These are phyloP conservation scores for Aspergillus cejpii DNA, from an alignment of 2,329 filamentous ascomycete species.

Conservation along the genomic window DNA sequence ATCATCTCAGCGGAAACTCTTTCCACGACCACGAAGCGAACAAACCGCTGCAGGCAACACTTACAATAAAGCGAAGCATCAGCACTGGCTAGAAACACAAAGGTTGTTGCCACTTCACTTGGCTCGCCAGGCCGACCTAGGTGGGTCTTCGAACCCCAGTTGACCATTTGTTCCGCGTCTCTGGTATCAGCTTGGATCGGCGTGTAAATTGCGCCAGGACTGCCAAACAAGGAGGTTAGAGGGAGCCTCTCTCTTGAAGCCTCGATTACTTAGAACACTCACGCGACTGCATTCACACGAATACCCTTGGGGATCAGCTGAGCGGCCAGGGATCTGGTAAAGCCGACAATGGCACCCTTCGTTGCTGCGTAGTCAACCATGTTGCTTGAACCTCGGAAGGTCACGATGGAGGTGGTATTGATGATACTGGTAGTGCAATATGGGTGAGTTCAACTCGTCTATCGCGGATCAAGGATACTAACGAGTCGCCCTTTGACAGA, in stretches of 20 bases:
- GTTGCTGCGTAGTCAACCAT: slow-evolving; percentile 54
- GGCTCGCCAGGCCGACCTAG: slow-evolving; percentile 34
- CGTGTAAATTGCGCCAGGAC: slow-evolving; percentile 27
- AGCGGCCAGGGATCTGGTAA: slow-evolving; percentile 49
- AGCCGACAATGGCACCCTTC: slow-evolving; percentile 54
- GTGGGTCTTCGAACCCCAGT: slow-evolving; percentile 23
- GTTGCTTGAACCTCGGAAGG: slow-evolving; percentile 47
- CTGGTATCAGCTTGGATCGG: slow-evolving; percentile 31
- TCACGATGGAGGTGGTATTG: slow-evolving; percentile 51
- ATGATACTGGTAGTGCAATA: slow-evolving; percentile 42
- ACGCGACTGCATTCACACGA: slow-evolving; percentile 45
- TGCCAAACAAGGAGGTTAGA: slow-evolving; percentile 6
- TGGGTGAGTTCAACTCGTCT: not conserved
- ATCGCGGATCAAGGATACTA: slow-evolving; percentile 13
- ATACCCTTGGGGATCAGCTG: slow-evolving; percentile 53
- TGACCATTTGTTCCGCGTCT: slow-evolving; percentile 30
- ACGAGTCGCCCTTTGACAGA: slow-evolving; percentile 48
- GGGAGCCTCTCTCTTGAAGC: not conserved
- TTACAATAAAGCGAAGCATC: slow-evolving; percentile 31
- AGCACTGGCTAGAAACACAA: slow-evolving; percentile 32
- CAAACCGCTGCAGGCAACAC: slow-evolving; percentile 7
- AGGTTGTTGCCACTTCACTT: slow-evolving; percentile 34
- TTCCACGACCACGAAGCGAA: not conserved
- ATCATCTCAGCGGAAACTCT: not conserved
- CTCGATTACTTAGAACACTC: slow-evolving; percentile 9